These are phyloP conservation scores for Colletotrichum neosansevieriae DNA, from an alignment of 2,329 filamentous ascomycete species.

Conservation along the genomic window DNA sequence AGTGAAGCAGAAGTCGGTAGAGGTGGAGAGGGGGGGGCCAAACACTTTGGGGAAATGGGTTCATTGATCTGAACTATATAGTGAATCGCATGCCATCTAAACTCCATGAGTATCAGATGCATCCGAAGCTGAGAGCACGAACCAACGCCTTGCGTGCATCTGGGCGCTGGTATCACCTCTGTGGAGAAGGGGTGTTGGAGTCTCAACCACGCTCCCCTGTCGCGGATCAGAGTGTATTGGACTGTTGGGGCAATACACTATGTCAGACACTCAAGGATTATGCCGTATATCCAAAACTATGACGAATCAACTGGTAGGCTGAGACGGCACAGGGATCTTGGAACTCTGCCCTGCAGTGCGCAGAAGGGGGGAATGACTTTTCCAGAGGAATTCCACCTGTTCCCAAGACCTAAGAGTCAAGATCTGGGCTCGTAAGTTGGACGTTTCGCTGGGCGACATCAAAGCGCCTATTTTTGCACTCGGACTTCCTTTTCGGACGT, in stretches of 20 bases:
- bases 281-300: constrained; percentile 36
- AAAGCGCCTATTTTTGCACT: constrained; percentile 37
- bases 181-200: constrained; percentile 35
- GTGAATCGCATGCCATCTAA: constrained; percentile 35
- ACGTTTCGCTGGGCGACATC: constrained; percentile 36
- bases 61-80: constrained; percentile 39
- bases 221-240: constrained; percentile 18
- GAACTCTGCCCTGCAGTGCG: constrained; percentile 3
- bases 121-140: constrained; percentile 36
- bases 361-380: background rate
- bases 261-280: too few species aligned
- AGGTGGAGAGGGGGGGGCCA: constrained; percentile 9
- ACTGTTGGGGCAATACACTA: too few species aligned
- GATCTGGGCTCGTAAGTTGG: constrained; percentile 22
- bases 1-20: constrained; percentile 22
- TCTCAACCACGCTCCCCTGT: constrained; percentile 36
- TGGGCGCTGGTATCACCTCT: constrained; percentile 36
- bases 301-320: constrained; percentile 33
- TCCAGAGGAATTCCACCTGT: constrained; percentile 11
- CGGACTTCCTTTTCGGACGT: constrained; percentile 7
- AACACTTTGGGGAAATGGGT: constrained; percentile 16
- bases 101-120: constrained; percentile 24
- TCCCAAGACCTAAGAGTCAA: constrained; percentile 5
- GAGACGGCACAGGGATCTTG: constrained; percentile 36
- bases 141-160: constrained; percentile 28